Conservation (phyloP, 2,329 filamentous ascomycete genomes). For the Pezicula rhizophila region DNA sequence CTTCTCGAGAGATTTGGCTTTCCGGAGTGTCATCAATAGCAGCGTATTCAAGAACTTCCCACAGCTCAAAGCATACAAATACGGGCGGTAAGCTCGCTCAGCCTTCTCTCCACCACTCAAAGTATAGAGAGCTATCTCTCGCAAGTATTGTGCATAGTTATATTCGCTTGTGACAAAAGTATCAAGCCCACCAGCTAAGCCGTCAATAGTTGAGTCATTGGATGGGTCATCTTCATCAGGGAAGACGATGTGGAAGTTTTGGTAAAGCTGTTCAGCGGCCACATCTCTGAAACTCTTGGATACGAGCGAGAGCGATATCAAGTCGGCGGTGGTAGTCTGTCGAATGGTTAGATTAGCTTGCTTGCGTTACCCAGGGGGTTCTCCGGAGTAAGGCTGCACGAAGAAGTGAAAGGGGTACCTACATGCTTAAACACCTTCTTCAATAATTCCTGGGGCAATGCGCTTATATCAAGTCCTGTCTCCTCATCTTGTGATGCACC, state of each 20-base stretch:
- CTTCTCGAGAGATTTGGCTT: conserved; percentile 46
- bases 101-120: conserved; percentile 45
- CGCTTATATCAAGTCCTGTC: no score
- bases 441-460: no score
- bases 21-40: conserved; percentile 49
- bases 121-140: conserved; percentile 50
- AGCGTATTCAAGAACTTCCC: conserved; percentile 61
- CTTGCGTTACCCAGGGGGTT: no score
- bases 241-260: conserved; percentile 54
- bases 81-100: conserved; percentile 47
- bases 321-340: conserved; percentile 46
- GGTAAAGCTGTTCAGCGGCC: conserved; percentile 52
- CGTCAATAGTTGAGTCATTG: conserved; percentile 49
- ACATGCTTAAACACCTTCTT: no score
- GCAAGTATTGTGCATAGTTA: conserved; percentile 53
- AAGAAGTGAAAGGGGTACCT: no score
- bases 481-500: no score
- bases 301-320: conserved; percentile 53
- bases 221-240: conserved; percentile 50
- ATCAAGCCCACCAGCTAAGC: conserved; percentile 51
- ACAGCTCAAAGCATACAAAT: conserved; percentile 48
- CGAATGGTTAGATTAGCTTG: conserved; percentile 2
- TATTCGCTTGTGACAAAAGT: conserved; percentile 59
- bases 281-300: conserved; percentile 52
- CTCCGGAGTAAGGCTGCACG: no score